Percentiles rank a stretch among this genome's conserved stretches.
Conservation (phyloP, 495 filamentous ascomycete genomes). For the Penicillium malachiteum region DNA sequence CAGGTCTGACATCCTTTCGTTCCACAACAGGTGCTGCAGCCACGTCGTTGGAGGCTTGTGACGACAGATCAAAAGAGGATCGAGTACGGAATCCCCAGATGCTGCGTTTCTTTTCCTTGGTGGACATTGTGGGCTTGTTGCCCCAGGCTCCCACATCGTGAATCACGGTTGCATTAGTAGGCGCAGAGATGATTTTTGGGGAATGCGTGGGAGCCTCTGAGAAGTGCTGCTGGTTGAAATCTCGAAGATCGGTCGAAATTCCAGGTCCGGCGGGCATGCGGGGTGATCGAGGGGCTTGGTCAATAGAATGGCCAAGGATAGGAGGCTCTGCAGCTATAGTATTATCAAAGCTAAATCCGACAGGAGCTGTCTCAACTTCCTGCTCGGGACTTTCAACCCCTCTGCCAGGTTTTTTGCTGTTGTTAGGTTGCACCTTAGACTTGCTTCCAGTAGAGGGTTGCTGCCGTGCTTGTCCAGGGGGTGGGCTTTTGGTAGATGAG, state of each 20-base stretch:
- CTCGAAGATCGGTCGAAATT: conserved; percentile 28
- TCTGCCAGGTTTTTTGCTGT: conserved; percentile 47
- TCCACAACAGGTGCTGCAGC: conserved; percentile 41
- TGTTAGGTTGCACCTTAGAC: conserved; percentile 24
- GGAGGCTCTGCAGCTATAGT: conserved; percentile 73
- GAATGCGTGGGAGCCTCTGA: conserved; percentile 26
- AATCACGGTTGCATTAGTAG: conserved; percentile 82
- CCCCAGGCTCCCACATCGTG: conserved; percentile 87
- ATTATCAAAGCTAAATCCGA: conserved; percentile 83
- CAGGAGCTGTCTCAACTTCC: conserved; percentile 40
- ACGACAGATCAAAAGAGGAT: conserved; percentile 58
- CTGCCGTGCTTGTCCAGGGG: conserved; percentile 15
- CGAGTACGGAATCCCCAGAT: conserved; percentile 87
- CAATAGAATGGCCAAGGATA: conserved; percentile 54
- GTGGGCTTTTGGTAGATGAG: conserved; percentile 25
- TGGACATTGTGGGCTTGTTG: conserved; percentile 60
- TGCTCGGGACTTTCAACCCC: conserved; percentile 43
- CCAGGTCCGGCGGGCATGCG: conserved; percentile 25
- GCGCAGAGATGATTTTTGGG: conserved; percentile 75
- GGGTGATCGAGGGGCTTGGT: conserved; percentile 35
- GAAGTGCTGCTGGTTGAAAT: conserved; percentile 24
- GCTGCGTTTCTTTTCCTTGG: conserved; percentile 85
- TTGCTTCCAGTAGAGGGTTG: conserved; percentile 22
- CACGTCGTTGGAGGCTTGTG: conserved; percentile 38
- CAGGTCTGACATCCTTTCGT: conserved; percentile 61